Conservation (phyloP, 306 rosid species). For the Malus sylvestris region DNA sequence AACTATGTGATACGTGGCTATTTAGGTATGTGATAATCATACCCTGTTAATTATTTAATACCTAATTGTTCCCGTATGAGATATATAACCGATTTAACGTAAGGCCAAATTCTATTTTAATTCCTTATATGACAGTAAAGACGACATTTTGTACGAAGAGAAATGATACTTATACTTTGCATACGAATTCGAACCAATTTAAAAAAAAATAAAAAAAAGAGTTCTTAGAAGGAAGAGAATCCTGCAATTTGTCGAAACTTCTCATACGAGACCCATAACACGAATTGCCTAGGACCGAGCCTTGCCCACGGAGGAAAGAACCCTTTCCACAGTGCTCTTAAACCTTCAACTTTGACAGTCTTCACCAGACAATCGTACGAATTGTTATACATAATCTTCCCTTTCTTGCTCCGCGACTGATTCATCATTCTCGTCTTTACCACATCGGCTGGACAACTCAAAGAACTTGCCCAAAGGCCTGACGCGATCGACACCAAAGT, state of each 20-base stretch:
- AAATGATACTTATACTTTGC: too few relatives aligned
- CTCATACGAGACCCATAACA: constrained; percentile 90
- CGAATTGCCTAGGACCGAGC: constrained; percentile 93
- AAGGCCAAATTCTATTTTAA: too few relatives aligned
- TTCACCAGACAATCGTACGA: constrained; percentile 73
- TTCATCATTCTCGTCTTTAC: constrained; percentile 93
- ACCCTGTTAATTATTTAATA: too few relatives aligned
- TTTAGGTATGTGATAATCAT: too few relatives aligned
- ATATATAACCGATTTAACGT: too few relatives aligned
- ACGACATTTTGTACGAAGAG: too few relatives aligned
- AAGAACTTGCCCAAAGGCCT: constrained; percentile 64
- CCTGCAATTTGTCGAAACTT: constrained; percentile 73
- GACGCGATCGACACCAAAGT: constrained; percentile 71
- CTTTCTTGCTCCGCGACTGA: constrained; percentile 42
- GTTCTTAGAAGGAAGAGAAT: constrained; percentile 59
- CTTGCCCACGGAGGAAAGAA: constrained; percentile 94
- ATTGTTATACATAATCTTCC: constrained; percentile 40
- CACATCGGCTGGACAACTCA: constrained; percentile 93
- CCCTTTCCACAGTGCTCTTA: constrained; percentile 83
- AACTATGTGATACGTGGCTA: too few relatives aligned
- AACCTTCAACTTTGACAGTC: constrained; percentile 75
- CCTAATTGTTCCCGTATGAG: too few relatives aligned
- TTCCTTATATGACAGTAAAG: too few relatives aligned
- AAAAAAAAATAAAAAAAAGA: too few relatives aligned
- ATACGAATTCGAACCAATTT: too few relatives aligned